phyloP scores from a whole-genome alignment of 2,329 filamentous ascomycete species.

The Akanthomyces dipterigenus region DNA sequence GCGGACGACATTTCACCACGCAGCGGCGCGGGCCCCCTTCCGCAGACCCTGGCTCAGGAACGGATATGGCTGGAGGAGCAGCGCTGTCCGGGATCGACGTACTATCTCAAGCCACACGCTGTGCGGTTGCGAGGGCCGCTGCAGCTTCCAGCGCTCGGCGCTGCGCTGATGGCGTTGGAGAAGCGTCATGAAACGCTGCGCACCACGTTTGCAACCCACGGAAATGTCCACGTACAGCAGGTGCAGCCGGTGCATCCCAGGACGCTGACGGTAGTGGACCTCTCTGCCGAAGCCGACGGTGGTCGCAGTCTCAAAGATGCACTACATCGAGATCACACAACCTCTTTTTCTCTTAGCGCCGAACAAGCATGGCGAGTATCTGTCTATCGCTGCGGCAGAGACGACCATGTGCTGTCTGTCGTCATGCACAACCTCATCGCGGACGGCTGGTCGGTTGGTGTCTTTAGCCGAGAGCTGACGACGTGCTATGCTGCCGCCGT shows the following conservation, averaged over 20 bases:
- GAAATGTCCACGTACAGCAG: not conserved
- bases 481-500: constrained; percentile 15
- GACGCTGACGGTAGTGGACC: no score
- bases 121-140: constrained; percentile 11
- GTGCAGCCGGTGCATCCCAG: not conserved
- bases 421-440: constrained; percentile 11
- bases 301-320: not conserved
- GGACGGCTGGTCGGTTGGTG: constrained; percentile 5
- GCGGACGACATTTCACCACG: not conserved
- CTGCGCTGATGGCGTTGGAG: constrained; percentile 10
- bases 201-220: not conserved
- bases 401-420: constrained; percentile 15
- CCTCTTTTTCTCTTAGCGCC: constrained; percentile 17
- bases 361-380: constrained; percentile 19
- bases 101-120: not conserved
- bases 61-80: constrained; percentile 16
- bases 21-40: not conserved
- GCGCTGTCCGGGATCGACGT: not conserved
- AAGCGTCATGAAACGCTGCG: constrained; percentile 13
- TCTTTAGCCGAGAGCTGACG: constrained; percentile 13
- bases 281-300: no score
- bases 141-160: not conserved
- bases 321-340: constrained; percentile 13
- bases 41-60: constrained; percentile 16
- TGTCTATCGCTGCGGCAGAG: constrained; percentile 6